Evolutionary conservation across 306 rosid species (phyloP), one percentile per base, ranked within the genome.

Genomic region (Senna siamea): DNA sequence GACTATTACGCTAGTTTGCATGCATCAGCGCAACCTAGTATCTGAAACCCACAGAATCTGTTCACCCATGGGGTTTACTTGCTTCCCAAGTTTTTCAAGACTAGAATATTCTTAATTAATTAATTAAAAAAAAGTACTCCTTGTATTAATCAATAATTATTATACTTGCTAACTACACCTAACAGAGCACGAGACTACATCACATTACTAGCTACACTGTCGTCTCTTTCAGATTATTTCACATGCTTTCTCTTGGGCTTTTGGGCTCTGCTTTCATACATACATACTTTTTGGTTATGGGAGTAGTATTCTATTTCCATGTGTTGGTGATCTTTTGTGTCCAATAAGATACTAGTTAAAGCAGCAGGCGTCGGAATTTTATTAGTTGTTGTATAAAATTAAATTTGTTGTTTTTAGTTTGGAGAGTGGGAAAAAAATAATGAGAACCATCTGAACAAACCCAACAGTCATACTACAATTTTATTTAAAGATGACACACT

Each of bases 221-320:
- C 18, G 18, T 28, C 76, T 47, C 55, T 32, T 37, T 44, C 72
- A 40, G 73, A 30, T 38, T 72, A 66, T 79, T 55, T 77, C 82
- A 80, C 87, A 76, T 83, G 78, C 66, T 58, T 66, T 58, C n/a
- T 58, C 70, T 63, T 0, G 47, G 50, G 32, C 57, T 66, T 51
- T 35, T 30, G 6, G 34, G 9, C n/a, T 51, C 61, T 34, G 50
- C 5, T 10, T 51, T n/a, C 15, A 1, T 60, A 26, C 15, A 1
- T 60, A 26, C 35, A 44, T 46, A 10, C 28, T 60, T 35, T 51
- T 17, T n/a, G 10, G 19, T 9, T 11, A 60, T n/a, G 2, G 9
- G 9, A 66, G 10, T 44, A 44, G 11, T 44, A 2, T 37, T 37
- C n/a, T 15, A 10, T 14, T 66, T 47, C 4, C 44, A 19, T 57